Conservation (phyloP, 75 land plant genomes). For the Gnetum montanum region DNA sequence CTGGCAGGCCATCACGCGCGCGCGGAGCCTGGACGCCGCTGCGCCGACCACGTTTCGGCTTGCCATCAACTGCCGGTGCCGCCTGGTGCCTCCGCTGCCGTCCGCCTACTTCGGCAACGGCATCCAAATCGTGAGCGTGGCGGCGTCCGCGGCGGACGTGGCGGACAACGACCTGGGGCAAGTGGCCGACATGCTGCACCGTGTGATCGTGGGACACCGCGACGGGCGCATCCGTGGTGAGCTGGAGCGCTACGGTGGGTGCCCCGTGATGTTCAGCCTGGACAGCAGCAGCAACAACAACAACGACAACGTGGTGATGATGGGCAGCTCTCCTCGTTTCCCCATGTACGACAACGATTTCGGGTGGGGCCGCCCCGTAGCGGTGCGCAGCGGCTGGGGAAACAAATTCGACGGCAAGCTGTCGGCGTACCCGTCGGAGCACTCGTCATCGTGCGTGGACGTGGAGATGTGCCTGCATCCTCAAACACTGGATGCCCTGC, state of each 20-base stretch:
- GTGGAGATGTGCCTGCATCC: conserved; percentile 53
- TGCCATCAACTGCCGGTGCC: conserved; percentile 19
- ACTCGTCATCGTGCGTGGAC: conserved; percentile 43
- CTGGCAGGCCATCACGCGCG: conserved; percentile 43
- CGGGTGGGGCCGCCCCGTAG: conserved; percentile 63
- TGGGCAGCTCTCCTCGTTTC: conserved; percentile 69
- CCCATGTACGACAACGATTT: conserved; percentile 62
- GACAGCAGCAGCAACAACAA: conserved; percentile 15
- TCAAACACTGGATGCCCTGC: conserved; percentile 42
- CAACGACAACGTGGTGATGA: conserved; percentile 41
- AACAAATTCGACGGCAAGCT: conserved; percentile 70
- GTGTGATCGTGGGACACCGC: conserved; percentile 26
- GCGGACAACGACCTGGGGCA: conserved; percentile 6
- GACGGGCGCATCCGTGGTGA: conserved; percentile 23
- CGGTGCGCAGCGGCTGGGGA: conserved; percentile 44
- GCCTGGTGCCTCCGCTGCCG: conserved; percentile 31
- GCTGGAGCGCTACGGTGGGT: conserved; percentile 28
- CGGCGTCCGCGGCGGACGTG: conserved; percentile 19
- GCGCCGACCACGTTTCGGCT: conserved; percentile 22
- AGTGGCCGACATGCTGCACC: conserved; percentile 28
- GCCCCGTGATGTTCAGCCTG: conserved; percentile 30
- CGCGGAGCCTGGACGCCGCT: conserved; percentile 14
- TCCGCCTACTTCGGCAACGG: conserved; percentile 39
- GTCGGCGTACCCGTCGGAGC: conserved; percentile 56
- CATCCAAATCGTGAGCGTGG: conserved; percentile 11